Evolutionary conservation across 2,329 filamentous ascomycete genomes (phyloP), one percentile per base, ranked within the genome.

Genomic region (Alternaria dauci): DNA sequence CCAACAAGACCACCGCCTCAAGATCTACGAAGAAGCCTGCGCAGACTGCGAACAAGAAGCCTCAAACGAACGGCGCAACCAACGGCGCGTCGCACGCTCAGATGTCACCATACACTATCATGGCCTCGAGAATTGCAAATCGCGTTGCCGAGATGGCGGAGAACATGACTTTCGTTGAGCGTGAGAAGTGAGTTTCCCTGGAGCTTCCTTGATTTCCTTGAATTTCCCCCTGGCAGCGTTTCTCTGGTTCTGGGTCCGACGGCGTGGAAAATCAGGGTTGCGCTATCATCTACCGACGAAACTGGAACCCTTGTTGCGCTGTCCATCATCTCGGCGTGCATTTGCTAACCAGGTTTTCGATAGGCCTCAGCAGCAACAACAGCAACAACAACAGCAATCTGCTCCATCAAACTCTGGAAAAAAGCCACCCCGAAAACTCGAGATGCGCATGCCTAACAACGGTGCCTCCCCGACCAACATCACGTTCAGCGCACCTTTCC

Each of bases 71-170:
- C 50, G 70, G 72, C 53, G 65, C 69, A 3, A 61, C 58, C 16
- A 78, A 78, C 56, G 75, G 72, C 42, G 62, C 66, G 9, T 57
- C 56, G 14, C 58, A 68, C 34, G 59, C 69, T 4, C 71, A 73
- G 53, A 70, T 78, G 39, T 83, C 81, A 34, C 80, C 82, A 36
- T 84, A 84, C 73, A 80, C 80, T 46, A 83, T 84, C 71, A 84
- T 84, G 82, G 82, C 81, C 8, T 79, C 77, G 44, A 68, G 82
- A 42, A 83, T 84, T 62, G 81, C 81, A 43, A 84, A 84, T 71
- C 77, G 82, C 46, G 81, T 84, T 12, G 82, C 81, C 6, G 82
- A 84, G 67, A 83, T 84, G 81, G 82, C 82, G 8, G 82, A 84
- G 74, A 83, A 82, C 73, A 82, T 83, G 66, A 84, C 82, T 16